Evolutionary conservation across 495 filamentous ascomycete species (phyloP), one percentile per base, ranked within the genome.

Genomic region (Sabuloglossum arenarium): DNA sequence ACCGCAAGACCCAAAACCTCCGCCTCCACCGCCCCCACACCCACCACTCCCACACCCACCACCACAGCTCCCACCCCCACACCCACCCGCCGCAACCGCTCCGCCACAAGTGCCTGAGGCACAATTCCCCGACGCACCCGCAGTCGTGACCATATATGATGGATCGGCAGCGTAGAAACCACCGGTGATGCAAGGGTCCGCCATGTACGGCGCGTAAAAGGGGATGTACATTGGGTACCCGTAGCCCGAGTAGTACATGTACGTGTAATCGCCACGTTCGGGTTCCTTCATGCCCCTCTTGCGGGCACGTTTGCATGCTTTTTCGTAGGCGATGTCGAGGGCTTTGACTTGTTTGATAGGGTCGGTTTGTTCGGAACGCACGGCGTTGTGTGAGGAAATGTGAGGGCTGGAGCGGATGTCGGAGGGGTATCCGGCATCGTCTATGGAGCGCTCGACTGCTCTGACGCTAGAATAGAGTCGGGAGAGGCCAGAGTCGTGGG

Each of bases 341-440:
- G 24, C 47, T 29, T 5, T 5, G 25, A 23, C 47, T 14, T 51
- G 14, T 16, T 67, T 54, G 53, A 55, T 32, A n/a, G 52, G 50
- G 23, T 62, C 59, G 27, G 57, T 56, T 19, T 59, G 60, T 29
- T 56, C 61, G 11, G 58, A 63, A 6, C 67, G 68, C 29, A 78
- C 70, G 4, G 77, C 71, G 65, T 78, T 85, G 71, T 90, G 85
- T 0, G 81, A 70, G 6, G 77, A 81, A 65, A 90, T 84, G 66
- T 90, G 85, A 0, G 80, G 77, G 60, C 39, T 30, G 6, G 54
- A 56, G 16, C 10, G 37, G 29, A 43, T 28, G 50, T 77, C 70
- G 50, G 74, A 66, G 29, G 79, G 75, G 49, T 60, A 63, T 16
- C 62, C 25, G 49, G 61, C 62, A 37, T 66, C 59, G 59, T 69